A percentile compares a stretch with the other conserved stretches of the same genome.
Evolutionary conservation across 2,329 filamentous ascomycete genomes (phyloP).

Genomic region (Diaporthe sp.): DNA sequence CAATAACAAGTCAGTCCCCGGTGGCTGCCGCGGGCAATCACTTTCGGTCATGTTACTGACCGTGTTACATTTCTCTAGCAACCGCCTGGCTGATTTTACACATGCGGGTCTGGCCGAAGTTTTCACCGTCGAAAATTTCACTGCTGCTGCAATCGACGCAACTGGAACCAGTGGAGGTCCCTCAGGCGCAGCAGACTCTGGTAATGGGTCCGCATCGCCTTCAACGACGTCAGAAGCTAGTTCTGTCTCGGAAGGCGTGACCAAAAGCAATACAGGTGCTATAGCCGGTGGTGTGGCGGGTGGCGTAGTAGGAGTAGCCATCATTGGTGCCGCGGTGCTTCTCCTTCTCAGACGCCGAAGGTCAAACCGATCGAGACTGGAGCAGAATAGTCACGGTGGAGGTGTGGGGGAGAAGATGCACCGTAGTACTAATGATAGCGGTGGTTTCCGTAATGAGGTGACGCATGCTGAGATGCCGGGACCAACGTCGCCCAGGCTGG

Average conservation of each 20-base stretch:
- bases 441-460: not conserved
- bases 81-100: constrained; percentile 22
- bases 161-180: not conserved
- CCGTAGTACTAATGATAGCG: not conserved
- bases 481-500: not conserved
- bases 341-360: not conserved
- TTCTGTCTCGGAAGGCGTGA: too few species aligned
- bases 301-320: not conserved
- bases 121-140: constrained; percentile 29
- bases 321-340: not conserved
- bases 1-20: not conserved
- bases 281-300: constrained; percentile 2
- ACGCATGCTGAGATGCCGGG: constrained; percentile 12
- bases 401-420: not conserved
- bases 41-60: not conserved
- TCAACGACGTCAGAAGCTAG: not conserved
- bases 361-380: not conserved
- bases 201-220: not conserved
- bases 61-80: not conserved
- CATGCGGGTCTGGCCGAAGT: not conserved
- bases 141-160: not conserved
- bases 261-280: not conserved
- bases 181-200: not conserved
- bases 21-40: too few species aligned
- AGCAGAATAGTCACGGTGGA: not conserved